A percentile compares a stretch with the other conserved stretches of the same genome.
phyloP scores from a whole-genome alignment of 176 grass and related monocot species.

The Dactylis glomerata region DNA sequence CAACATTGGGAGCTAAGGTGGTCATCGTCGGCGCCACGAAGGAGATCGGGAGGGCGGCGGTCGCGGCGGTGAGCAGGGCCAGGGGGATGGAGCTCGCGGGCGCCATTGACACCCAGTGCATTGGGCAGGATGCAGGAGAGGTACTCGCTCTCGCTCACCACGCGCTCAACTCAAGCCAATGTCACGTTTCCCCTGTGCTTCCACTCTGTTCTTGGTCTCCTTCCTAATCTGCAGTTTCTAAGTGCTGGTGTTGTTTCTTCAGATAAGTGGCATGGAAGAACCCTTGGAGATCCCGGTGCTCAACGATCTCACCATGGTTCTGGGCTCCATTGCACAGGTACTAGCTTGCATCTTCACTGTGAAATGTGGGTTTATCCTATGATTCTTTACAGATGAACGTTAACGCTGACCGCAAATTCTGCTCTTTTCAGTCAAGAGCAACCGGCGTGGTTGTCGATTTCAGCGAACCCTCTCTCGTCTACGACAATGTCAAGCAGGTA shows the following conservation, averaged over 20 bases:
- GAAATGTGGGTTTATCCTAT: not conserved
- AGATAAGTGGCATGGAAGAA: conserved; percentile 87
- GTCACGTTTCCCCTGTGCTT: not conserved
- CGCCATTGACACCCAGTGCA: conserved; percentile 57
- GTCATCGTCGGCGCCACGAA: conserved; percentile 74
- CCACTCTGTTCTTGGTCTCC: not conserved
- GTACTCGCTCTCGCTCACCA: conserved; percentile 14
- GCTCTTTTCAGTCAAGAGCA: conserved; percentile 48
- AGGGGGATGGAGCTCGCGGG: conserved; percentile 79
- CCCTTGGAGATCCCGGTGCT: conserved; percentile 84
- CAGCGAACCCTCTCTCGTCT: conserved; percentile 70
- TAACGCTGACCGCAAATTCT: conserved; percentile 10
- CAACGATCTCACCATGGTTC: conserved; percentile 89
- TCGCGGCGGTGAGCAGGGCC: conserved; percentile 62
- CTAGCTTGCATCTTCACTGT: not conserved
- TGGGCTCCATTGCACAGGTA: conserved; percentile 80
- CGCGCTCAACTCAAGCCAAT: not conserved
- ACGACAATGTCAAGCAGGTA: conserved; percentile 96
- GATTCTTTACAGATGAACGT: not conserved
- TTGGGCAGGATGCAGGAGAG: conserved; percentile 70
- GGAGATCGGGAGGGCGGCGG: conserved; percentile 64
- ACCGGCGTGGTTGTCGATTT: conserved; percentile 87
- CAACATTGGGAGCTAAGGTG: conserved; percentile 31
- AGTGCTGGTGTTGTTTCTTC: not conserved
- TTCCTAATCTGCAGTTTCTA: not conserved